These are phyloP conservation scores for Metschnikowia drakensbergensis DNA, from an alignment of 805 yeast genomes.

Conservation along the genomic window DNA sequence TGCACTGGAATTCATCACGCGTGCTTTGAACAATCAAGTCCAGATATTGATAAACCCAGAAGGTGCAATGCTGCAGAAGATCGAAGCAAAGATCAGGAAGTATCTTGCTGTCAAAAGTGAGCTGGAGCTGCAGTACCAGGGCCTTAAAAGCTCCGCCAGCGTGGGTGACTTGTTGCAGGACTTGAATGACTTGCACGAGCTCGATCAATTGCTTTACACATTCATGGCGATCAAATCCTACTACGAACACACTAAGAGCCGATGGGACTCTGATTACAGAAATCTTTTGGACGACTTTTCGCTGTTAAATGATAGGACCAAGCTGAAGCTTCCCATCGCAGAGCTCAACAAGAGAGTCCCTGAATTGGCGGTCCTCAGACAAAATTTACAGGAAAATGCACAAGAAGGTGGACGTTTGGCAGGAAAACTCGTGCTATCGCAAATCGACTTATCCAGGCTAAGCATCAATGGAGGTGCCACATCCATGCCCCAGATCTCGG, in stretches of 20 bases:
- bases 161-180: constrained; percentile 2
- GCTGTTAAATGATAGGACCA: constrained; percentile 16
- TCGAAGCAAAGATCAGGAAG: constrained; percentile 11
- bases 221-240: constrained; percentile 24
- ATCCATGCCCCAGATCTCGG: background rate
- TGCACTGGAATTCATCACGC: background rate
- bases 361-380: constrained; percentile 25
- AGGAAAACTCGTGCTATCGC: constrained; percentile 14
- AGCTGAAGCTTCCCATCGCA: constrained; percentile 22
- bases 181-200: constrained; percentile 20
- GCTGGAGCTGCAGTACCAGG: constrained; percentile 10
- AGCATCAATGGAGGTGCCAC: background rate
- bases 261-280: constrained; percentile 14
- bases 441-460: constrained; percentile 1
- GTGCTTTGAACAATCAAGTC: background rate
- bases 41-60: background rate
- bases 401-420: constrained; percentile 29
- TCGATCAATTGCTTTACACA: constrained; percentile 27
- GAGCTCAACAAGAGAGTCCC: constrained; percentile 21
- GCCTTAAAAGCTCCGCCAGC: background rate
- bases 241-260: constrained; percentile 20
- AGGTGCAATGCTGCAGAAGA: constrained; percentile 1
- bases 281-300: constrained; percentile 18
- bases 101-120: constrained; percentile 8
- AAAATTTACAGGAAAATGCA: constrained; percentile 29